Evolutionary conservation across 176 grass and related monocot species (phyloP).

Genomic region (Saccharum officinarum): DNA sequence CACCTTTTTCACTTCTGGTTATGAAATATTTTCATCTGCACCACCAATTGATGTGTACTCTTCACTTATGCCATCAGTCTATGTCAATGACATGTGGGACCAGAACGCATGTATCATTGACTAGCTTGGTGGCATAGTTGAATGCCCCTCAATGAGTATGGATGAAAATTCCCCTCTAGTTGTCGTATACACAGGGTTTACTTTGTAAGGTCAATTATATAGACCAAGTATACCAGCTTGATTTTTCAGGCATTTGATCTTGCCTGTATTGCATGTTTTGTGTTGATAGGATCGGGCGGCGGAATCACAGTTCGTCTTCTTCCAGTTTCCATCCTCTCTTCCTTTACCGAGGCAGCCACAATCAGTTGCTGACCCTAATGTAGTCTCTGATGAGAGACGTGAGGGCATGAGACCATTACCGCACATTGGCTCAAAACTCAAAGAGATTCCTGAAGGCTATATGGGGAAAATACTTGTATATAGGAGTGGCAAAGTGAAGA

Average conservation of each 20-base stretch:
- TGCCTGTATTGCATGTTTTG: conserved; percentile 15
- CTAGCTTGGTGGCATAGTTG: neutral
- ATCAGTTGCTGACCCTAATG: neutral
- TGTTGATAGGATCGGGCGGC: conserved; percentile 47
- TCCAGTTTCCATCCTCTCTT: conserved; percentile 69
- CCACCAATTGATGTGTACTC: neutral
- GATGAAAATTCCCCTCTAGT: neutral
- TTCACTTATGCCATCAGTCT: neutral
- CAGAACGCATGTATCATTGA: neutral
- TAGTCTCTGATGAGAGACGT: neutral
- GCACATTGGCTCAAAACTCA: conserved; percentile 46
- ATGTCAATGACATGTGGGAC: neutral
- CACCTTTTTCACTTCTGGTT: neutral
- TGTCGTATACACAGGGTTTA: neutral
- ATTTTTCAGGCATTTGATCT: neutral
- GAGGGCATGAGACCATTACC: conserved; percentile 2
- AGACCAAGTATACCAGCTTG: neutral
- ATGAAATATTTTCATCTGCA: neutral
- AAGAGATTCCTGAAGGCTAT: conserved; percentile 63
- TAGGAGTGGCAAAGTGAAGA: conserved; percentile 86
- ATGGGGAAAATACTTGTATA: conserved; percentile 83
- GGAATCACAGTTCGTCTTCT: conserved; percentile 49
- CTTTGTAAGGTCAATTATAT: neutral
- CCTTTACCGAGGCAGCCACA: conserved; percentile 39
- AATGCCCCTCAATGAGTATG: neutral